Evolutionary conservation across 2,329 filamentous ascomycete genomes (phyloP).

Genomic region (Cladosporium phlei): DNA sequence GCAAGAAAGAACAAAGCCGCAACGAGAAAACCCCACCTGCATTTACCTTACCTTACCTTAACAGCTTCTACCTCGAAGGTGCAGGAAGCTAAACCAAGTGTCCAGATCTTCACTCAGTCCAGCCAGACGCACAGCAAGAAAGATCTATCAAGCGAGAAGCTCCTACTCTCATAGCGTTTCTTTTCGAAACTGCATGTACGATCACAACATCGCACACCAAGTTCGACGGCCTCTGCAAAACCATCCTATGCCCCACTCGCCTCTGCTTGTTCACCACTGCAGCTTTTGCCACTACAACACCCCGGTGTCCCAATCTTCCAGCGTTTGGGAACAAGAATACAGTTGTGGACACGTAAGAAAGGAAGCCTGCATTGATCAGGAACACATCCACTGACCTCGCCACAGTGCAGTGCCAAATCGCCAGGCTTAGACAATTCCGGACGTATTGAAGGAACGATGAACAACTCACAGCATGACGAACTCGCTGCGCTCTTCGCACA

Average conservation of each 20-base stretch:
- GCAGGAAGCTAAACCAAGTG: slow-evolving; percentile 26
- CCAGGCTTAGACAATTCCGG: slow-evolving; percentile 41
- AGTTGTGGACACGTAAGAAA: slow-evolving; percentile 42
- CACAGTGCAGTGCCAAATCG: slow-evolving; percentile 42
- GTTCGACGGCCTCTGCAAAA: neutral
- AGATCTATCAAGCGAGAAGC: neutral
- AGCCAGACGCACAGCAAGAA: neutral
- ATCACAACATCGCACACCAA: slow-evolving; percentile 8
- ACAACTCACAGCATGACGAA: slow-evolving; percentile 66
- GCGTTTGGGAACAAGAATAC: slow-evolving; percentile 42
- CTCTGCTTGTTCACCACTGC: slow-evolving; percentile 30
- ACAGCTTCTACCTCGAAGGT: slow-evolving; percentile 14
- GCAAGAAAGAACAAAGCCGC: slow-evolving; percentile 18
- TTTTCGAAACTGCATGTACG: neutral
- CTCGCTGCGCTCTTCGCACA: slow-evolving; percentile 74
- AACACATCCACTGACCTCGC: neutral
- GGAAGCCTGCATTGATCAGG: slow-evolving; percentile 18
- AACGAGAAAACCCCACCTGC: slow-evolving; percentile 12
- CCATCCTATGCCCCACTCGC: slow-evolving; percentile 16
- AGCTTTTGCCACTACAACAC: slow-evolving; percentile 28
- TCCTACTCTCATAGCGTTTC: neutral
- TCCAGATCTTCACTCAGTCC: slow-evolving; percentile 17
- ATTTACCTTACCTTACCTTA: too few relatives aligned
- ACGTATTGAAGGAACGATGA: slow-evolving; percentile 43
- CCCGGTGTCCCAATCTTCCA: slow-evolving; percentile 37